Conservation (phyloP, 2,329 filamentous ascomycete genomes). For the Colletotrichum endophyticum region DNA sequence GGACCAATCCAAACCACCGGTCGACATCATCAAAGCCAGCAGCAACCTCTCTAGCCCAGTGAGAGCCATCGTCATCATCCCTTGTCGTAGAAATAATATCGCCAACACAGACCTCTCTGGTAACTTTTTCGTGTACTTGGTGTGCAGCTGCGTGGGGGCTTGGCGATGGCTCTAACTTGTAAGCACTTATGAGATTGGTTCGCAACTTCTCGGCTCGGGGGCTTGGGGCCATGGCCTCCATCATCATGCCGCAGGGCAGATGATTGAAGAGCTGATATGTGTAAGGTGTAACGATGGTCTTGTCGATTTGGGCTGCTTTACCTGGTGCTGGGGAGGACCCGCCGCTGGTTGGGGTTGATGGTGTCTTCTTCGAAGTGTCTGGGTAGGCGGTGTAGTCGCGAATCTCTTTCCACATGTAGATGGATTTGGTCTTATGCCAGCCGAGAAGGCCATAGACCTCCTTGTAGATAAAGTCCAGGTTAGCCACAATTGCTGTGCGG, state of each 20-base stretch:
- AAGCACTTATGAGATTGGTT: slow-evolving; percentile 28
- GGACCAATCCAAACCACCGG: slow-evolving; percentile 76
- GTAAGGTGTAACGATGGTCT: slow-evolving; percentile 74
- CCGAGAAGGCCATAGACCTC: slow-evolving; percentile 61
- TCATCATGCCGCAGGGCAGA: slow-evolving; percentile 61
- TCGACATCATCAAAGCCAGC: slow-evolving; percentile 47
- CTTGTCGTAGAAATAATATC: slow-evolving; percentile 48
- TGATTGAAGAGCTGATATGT: slow-evolving; percentile 68
- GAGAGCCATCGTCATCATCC: slow-evolving; percentile 51
- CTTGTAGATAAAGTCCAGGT: slow-evolving; percentile 68
- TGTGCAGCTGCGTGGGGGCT: slow-evolving; percentile 26
- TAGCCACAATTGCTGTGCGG: slow-evolving; percentile 61
- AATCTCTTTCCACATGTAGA: slow-evolving; percentile 61
- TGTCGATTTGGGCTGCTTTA: slow-evolving; percentile 11
- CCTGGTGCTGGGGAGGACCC: not conserved
- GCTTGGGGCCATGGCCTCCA: slow-evolving; percentile 43
- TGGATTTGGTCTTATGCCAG: slow-evolving; percentile 28
- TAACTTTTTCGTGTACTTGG: not conserved
- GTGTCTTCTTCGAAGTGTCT: not conserved
- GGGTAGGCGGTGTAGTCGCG: slow-evolving; percentile 38
- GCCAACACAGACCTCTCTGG: not conserved
- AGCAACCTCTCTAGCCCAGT: slow-evolving; percentile 59
- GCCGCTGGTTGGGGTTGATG: slow-evolving; percentile 14
- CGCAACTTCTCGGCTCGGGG: slow-evolving; percentile 30
- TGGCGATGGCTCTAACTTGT: slow-evolving; percentile 30